These are phyloP conservation scores for Carex scoparia DNA, from an alignment of 176 grass and related monocot genomes.

Conservation along the genomic window DNA sequence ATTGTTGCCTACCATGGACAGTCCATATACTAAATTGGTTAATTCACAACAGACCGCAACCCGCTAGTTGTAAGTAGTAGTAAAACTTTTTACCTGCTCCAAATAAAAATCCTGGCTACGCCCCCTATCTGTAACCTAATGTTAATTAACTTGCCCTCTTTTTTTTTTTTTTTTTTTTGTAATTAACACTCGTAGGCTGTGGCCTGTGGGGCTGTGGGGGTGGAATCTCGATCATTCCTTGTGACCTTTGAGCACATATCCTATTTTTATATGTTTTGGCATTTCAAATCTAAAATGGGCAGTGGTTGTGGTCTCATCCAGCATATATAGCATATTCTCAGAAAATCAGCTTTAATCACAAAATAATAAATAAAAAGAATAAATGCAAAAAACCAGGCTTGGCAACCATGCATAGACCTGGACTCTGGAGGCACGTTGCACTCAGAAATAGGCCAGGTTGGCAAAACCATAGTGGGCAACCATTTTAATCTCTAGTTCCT, in stretches of 20 bases:
- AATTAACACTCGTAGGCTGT: too few relatives aligned
- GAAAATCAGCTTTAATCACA: neutral
- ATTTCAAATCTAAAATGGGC: neutral
- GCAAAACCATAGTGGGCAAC: conserved; percentile 24
- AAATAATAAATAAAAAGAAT: neutral
- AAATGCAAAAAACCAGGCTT: neutral
- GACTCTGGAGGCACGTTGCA: neutral
- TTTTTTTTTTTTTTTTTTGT: too few relatives aligned
- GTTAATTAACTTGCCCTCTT: neutral
- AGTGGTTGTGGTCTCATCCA: neutral
- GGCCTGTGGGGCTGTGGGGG: neutral
- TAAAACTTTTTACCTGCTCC: too few relatives aligned
- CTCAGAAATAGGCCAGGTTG: neutral
- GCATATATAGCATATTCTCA: neutral
- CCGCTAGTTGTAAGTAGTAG: too few relatives aligned
- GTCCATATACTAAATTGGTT: too few relatives aligned
- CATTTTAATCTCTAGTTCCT: conserved; percentile 39
- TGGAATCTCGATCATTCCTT: neutral
- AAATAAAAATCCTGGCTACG: too few relatives aligned
- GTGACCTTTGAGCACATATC: neutral
- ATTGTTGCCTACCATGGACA: too few relatives aligned
- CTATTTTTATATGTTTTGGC: neutral
- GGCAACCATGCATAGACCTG: neutral
- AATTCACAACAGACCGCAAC: too few relatives aligned
- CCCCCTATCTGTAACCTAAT: neutral